phyloP scores from a whole-genome alignment of 495 filamentous ascomycete genomes.

The Ramalina peruviana region DNA sequence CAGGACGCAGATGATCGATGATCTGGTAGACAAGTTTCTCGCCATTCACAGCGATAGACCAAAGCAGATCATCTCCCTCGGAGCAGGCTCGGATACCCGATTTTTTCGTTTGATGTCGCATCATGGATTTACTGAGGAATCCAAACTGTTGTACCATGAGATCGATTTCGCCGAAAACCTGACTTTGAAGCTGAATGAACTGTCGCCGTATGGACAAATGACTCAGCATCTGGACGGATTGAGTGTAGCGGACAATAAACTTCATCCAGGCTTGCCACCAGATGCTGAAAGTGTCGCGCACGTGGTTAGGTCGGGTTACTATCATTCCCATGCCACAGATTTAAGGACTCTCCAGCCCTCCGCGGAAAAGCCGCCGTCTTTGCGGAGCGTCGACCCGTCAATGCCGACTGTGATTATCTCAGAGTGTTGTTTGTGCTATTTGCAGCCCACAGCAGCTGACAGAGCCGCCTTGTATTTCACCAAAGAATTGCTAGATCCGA shows the following conservation, averaged over 20 bases:
- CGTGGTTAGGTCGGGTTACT: slow-evolving; percentile 33
- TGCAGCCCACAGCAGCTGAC: slow-evolving; percentile 46
- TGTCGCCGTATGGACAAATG: no score
- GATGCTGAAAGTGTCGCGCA: slow-evolving; percentile 26
- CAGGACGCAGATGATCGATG: slow-evolving; percentile 75
- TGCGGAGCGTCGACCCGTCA: slow-evolving; percentile 30
- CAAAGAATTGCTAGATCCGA: slow-evolving; percentile 29
- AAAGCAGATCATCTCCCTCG: slow-evolving; percentile 85
- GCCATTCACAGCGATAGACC: slow-evolving; percentile 15
- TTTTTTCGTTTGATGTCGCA: slow-evolving; percentile 50
- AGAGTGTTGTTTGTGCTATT: slow-evolving; percentile 89
- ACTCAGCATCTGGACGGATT: no score
- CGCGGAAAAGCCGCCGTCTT: not conserved
- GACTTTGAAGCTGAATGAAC: slow-evolving; percentile 32
- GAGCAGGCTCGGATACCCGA: slow-evolving; percentile 87
- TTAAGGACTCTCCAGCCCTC: slow-evolving; percentile 43
- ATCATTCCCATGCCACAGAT: slow-evolving; percentile 72
- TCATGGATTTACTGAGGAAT: slow-evolving; percentile 14
- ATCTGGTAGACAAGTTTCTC: slow-evolving; percentile 61
- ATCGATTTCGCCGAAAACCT: slow-evolving; percentile 76
- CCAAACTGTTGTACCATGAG: slow-evolving; percentile 67
- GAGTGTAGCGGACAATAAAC: slow-evolving; percentile 14
- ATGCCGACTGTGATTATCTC: slow-evolving; percentile 76
- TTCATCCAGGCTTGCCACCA: slow-evolving; percentile 14
- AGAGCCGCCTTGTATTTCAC: slow-evolving; percentile 56